Percentiles rank a stretch among this genome's conserved stretches.
Evolutionary conservation across 331 rosid species (phyloP).

Genomic region (Prunus yedoensis): DNA sequence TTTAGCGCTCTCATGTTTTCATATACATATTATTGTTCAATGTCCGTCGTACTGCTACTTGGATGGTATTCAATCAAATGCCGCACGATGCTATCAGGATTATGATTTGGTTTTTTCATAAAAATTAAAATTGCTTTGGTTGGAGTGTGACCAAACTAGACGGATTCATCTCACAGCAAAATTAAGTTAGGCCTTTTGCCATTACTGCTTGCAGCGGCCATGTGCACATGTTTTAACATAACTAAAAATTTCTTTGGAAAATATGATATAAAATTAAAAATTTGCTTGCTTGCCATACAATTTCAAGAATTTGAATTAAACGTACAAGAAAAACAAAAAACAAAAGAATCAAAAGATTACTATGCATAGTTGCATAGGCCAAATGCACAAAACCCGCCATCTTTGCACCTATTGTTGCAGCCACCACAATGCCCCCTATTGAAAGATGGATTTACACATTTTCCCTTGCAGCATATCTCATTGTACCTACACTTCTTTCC

Average conservation of each 20-base stretch:
- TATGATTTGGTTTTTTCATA: too few relatives aligned
- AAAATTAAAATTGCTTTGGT: too few relatives aligned
- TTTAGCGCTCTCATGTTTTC: too few relatives aligned
- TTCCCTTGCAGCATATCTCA: constrained; percentile 26
- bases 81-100: too few relatives aligned
- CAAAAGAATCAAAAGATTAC: background rate
- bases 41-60: too few relatives aligned
- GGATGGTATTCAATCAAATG: too few relatives aligned
- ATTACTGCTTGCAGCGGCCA: too few relatives aligned
- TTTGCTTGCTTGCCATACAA: background rate
- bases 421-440: constrained; percentile 25
- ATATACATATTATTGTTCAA: too few relatives aligned
- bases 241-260: background rate
- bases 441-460: constrained; percentile 30
- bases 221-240: background rate
- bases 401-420: constrained; percentile 23
- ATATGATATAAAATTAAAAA: background rate
- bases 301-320: background rate
- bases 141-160: too few relatives aligned
- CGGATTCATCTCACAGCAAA: too few relatives aligned
- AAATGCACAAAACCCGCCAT: constrained; percentile 28
- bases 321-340: background rate
- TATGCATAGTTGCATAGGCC: constrained; percentile 32
- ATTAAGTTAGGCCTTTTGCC: too few relatives aligned
- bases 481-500: constrained; percentile 31